Percentiles rank a stretch among this genome's conserved stretches.
Conservation (phyloP, 176 grass and related monocot species). For the Dactylis glomerata region DNA sequence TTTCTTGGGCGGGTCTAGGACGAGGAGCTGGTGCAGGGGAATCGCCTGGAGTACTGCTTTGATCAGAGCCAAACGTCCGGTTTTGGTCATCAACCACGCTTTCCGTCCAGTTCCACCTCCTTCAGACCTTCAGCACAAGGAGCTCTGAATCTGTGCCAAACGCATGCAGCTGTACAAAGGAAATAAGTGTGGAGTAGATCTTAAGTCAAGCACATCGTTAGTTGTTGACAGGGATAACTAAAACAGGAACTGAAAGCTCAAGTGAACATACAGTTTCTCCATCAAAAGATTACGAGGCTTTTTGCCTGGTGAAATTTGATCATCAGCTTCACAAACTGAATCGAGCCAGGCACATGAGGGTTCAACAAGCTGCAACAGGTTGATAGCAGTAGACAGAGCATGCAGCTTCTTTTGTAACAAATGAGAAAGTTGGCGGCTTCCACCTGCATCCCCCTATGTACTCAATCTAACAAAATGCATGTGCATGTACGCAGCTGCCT, state of each 20-base stretch:
- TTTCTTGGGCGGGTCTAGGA: too few species aligned
- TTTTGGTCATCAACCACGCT: too few species aligned
- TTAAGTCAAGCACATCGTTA: constrained; percentile 14
- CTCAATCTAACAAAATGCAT: constrained; percentile 75
- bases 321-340: constrained; percentile 45
- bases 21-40: too few species aligned
- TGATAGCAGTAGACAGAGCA: constrained; percentile 83
- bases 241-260: constrained; percentile 13
- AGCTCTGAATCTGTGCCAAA: constrained; percentile 49
- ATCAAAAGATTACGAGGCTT: constrained; percentile 57
- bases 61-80: too few species aligned
- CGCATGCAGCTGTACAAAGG: constrained; percentile 42
- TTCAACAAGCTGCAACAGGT: constrained; percentile 90
- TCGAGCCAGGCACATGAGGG: constrained; percentile 82
- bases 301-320: constrained; percentile 71
- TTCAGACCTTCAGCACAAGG: too few species aligned
- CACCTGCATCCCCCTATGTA: constrained; percentile 65
- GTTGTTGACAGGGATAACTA: background rate
- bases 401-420: constrained; percentile 72
- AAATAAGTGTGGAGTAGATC: constrained; percentile 32
- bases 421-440: constrained; percentile 40
- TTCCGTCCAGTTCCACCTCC: too few species aligned
- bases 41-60: too few species aligned
- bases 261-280: constrained; percentile 69
- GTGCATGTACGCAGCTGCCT: constrained; percentile 89